Evolutionary conservation across 2,329 filamentous ascomycete species (phyloP), one percentile per base, ranked within the genome.

Genomic region (Westerdykella ornata): DNA sequence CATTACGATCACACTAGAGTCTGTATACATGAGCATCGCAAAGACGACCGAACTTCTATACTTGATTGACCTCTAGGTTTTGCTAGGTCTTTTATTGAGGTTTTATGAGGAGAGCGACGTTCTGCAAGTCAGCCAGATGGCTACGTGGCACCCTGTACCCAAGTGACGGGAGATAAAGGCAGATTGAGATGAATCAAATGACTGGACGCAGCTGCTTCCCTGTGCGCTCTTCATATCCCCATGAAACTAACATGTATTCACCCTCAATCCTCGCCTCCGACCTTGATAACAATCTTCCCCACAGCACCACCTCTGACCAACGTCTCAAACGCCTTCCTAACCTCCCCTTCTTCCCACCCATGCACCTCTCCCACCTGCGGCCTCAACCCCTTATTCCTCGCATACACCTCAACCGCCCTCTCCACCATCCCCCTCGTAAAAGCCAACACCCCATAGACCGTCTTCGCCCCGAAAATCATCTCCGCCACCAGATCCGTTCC

Each of bases 241-340:
- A 8, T 7, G 12, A 26, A 26, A 26, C 3, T 7, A 26, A 9
- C 30, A 33, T 5, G 14, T n/a, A 33, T 16, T 41, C 15, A n/a
- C 3, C 22, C 7, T 26, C 22, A 26, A 7, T 26, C 12, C 22
- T 26, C 22, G 8, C 7, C 26, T 14, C 32, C 42, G 37, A 50
- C 41, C 20, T 42, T 51, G 12, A 58, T 37, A 38, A 51, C 51
- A 33, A 58, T 49, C 36, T 59, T 59, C 3, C 52, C 52, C 19
- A 59, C 49, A 18, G 47, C 47, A 5, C 19, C 46, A 39, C 53
- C 49, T 30, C 47, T 45, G 19, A 46, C 36, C 38, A 57, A 29
- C 18, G 38, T 37, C 11, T 54, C 44, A 35, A 59, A 53, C 4
- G 57, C 56, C 14, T 47, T 39, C 2, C 40, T 29, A 8, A 45